These are phyloP conservation scores for Aspergillus floridensis DNA, from an alignment of 2,329 filamentous ascomycete genomes.

Conservation along the genomic window DNA sequence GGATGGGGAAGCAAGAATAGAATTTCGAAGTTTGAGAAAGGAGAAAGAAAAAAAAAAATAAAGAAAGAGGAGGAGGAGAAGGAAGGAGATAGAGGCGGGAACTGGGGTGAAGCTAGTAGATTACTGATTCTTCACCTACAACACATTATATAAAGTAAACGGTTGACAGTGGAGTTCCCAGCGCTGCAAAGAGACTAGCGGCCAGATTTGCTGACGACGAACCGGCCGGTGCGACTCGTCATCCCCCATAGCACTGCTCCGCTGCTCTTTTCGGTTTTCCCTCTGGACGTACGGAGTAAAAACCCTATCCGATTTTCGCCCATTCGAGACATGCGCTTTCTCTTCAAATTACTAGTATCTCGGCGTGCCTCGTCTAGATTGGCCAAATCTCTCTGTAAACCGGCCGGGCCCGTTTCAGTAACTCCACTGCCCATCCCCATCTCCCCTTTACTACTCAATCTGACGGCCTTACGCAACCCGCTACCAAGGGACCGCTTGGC, in stretches of 20 bases:
- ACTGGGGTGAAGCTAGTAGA: not conserved
- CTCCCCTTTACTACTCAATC: not conserved
- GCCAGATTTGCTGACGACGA: slow-evolving; percentile 11
- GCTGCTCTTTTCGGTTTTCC: not conserved
- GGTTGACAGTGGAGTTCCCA: not conserved
- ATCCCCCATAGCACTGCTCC: not conserved
- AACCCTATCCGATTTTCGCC: not conserved
- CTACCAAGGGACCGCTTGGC: not conserved
- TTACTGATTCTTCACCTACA: not conserved
- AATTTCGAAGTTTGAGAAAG: not conserved
- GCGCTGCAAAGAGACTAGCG: not conserved
- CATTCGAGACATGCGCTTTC: not conserved
- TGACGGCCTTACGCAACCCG: not conserved
- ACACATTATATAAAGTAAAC: not conserved
- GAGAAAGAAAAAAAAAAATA: slow-evolving; percentile 1
- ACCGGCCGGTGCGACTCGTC: slow-evolving; percentile 4
- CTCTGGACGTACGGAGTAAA: too few relatives aligned
- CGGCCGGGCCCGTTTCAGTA: slow-evolving; percentile 12
- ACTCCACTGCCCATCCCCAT: slow-evolving; percentile 19
- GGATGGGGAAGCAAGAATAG: not conserved
- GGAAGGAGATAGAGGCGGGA: not conserved
- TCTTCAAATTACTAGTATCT: not conserved
- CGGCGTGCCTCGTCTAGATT: slow-evolving; percentile 13
- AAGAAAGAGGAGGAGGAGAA: not conserved
- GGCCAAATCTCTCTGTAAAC: not conserved